Evolutionary conservation across 345 rosid genomes (phyloP).

Genomic region (Lagerstroemia speciosa): DNA sequence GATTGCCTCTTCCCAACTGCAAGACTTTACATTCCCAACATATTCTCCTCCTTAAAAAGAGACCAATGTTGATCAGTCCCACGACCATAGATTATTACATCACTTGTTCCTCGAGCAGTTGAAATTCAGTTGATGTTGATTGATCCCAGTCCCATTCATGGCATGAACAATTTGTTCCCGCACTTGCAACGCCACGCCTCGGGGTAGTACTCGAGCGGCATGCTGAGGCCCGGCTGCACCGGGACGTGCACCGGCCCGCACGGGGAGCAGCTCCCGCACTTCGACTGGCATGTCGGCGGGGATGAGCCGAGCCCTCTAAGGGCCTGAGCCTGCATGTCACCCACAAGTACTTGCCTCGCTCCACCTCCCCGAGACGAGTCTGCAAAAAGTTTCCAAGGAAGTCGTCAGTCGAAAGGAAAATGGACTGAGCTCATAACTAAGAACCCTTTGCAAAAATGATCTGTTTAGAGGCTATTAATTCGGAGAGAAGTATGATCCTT

Average conservation of each 20-base stretch:
- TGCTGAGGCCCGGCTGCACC: conserved; percentile 57
- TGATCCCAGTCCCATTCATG: conserved; percentile 25
- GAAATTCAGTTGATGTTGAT: too few relatives aligned
- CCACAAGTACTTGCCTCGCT: background rate
- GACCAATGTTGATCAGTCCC: background rate
- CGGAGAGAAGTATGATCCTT: background rate
- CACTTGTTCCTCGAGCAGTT: too few relatives aligned
- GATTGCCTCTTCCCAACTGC: background rate
- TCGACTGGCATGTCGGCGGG: conserved; percentile 75
- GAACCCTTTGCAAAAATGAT: background rate
- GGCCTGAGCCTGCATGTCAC: too few relatives aligned
- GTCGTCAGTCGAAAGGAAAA: too few relatives aligned
- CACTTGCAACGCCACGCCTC: conserved; percentile 99
- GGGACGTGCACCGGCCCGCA: conserved; percentile 88
- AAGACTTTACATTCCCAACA: conserved; percentile 4
- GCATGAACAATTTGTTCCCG: conserved; percentile 70
- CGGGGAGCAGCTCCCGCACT: conserved; percentile 74
- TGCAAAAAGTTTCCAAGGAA: background rate
- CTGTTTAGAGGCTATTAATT: too few relatives aligned
- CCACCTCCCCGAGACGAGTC: background rate
- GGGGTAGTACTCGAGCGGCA: conserved; percentile 83
- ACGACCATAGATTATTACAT: too few relatives aligned
- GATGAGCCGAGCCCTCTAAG: conserved; percentile 56
- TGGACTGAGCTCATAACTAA: background rate
- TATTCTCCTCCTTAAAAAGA: background rate